Base-by-base conservation (phyloP, 208 protist species). In the Wallacemonas collosoma region DNA sequence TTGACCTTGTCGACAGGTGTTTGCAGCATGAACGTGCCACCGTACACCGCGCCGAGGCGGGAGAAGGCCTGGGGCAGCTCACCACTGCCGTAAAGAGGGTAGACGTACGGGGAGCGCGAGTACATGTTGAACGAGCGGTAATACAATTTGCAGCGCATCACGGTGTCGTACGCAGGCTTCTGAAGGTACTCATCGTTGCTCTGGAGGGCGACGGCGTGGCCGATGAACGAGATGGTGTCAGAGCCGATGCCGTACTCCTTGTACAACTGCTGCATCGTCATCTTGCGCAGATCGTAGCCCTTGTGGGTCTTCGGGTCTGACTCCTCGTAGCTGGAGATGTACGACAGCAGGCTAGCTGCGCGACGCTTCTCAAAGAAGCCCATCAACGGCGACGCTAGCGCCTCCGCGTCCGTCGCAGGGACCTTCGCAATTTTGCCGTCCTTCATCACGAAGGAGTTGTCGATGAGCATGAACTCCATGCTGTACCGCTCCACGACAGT, bases 21-120 rank as follows among this genome's bases (percentile, higher is more conserved):
- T 79, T 99, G 89, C 3, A 99, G 90, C 98, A 99, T 99, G 85
- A 99, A 99, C 2, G 98, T 99, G 80, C 99, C 99, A 71, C 95
- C 95, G 79, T 97, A 95, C 39, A 98, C 93, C 5, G 95, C 95
- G 48, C 89, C 95, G 47, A 98, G 87, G 15, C 95, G 85, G 2
- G 98, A 98, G 92, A 99, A 99, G 45, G 92, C 97, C 86, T 99
- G 98, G 35, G 99, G 99, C 12, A 99, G 86, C 76, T 99, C 99
- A 72, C 99, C 99, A 36, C 99, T 95, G 74, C 99, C 99, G 82
- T 99, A 99, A 12, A 99, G 77, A 8, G 99, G 99, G 84, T 99
- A 99, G 36, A 99, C 95, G 87, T 99, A 99, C 38, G 99, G 99
- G 26, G 98, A 99, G 36, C 93, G 95, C 47, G 84, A 73, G 84